These are phyloP conservation scores for Fusarium udum DNA, from an alignment of 2,329 filamentous ascomycete species.

Conservation along the genomic window DNA sequence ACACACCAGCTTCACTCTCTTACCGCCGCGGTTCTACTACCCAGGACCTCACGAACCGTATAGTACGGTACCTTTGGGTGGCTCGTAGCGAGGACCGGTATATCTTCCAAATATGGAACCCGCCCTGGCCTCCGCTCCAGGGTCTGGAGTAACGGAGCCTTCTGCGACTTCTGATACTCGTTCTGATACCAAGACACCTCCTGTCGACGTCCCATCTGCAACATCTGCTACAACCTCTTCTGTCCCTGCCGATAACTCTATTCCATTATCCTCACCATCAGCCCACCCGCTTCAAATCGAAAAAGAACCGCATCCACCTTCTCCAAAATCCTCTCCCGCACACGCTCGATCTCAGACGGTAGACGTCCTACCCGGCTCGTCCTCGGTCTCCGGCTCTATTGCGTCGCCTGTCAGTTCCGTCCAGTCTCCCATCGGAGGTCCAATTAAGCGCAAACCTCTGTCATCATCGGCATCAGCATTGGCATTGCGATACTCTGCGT, in stretches of 20 bases:
- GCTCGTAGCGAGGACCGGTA: constrained; percentile 32
- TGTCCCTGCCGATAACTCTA: constrained; percentile 33
- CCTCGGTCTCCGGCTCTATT: constrained; percentile 30
- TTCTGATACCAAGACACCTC: constrained; percentile 39
- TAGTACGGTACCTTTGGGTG: constrained; percentile 22
- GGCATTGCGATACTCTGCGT: constrained; percentile 41
- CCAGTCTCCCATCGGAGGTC: constrained; percentile 37
- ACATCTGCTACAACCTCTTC: constrained; percentile 25
- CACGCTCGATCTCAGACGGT: constrained; percentile 42
- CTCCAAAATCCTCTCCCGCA: constrained; percentile 26
- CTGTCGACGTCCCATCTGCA: constrained; percentile 26
- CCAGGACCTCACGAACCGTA: constrained; percentile 27
- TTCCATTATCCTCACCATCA: constrained; percentile 33
- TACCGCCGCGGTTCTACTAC: constrained; percentile 19
- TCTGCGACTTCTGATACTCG: constrained; percentile 40
- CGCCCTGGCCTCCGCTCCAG: constrained; percentile 34
- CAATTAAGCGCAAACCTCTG: constrained; percentile 69
- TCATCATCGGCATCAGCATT: constrained; percentile 56
- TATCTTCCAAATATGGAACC: constrained; percentile 42
- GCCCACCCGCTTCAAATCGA: constrained; percentile 26
- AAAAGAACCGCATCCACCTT: constrained; percentile 16
- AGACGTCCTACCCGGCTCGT: constrained; percentile 34
- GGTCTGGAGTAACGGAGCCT: constrained; percentile 36
- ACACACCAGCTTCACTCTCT: constrained; percentile 27
- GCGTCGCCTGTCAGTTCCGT: constrained; percentile 20